These are phyloP conservation scores for Calonectria pseudoreteaudii DNA, from an alignment of 2,329 filamentous ascomycete species.

Conservation along the genomic window DNA sequence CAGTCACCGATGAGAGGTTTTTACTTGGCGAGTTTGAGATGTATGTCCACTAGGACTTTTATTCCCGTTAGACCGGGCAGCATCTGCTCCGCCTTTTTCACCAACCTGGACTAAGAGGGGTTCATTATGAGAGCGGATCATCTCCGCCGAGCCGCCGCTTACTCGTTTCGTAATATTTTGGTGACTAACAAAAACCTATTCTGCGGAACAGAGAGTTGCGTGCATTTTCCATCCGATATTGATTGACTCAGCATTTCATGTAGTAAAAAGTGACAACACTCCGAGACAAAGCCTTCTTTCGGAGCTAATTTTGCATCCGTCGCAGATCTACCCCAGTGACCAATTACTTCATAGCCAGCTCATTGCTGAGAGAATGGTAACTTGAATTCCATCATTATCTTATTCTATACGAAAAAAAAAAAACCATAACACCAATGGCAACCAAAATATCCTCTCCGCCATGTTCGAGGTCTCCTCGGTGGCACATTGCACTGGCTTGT, in stretches of 20 bases:
- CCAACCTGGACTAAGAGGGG: not conserved
- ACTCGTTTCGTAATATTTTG: not conserved
- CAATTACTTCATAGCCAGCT: not conserved
- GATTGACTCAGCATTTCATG: not conserved
- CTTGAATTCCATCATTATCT: not conserved
- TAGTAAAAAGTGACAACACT: too few relatives aligned
- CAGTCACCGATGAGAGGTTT: not conserved
- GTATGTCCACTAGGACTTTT: not conserved
- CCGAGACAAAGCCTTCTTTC: not conserved
- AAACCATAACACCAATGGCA: not conserved
- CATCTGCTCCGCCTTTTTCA: not conserved
- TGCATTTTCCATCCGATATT: not conserved
- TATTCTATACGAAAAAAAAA: not conserved
- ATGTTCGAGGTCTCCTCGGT: not conserved
- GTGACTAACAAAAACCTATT: not conserved
- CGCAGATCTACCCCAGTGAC: not conserved
- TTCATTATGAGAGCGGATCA: not conserved
- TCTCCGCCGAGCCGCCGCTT: not conserved
- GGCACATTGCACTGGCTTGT: constrained; percentile 5
- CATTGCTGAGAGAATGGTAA: too few relatives aligned
- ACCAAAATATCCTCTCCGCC: not conserved
- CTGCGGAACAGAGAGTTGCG: not conserved
- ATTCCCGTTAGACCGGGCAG: not conserved
- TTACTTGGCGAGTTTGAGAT: not conserved
- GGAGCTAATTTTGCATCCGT: not conserved